A percentile compares a stretch with the other conserved stretches of the same genome.
These are phyloP conservation scores for Ceratobasidium sp. DNA, from an alignment of 1,284 basidiomycete genomes.

Conservation along the genomic window DNA sequence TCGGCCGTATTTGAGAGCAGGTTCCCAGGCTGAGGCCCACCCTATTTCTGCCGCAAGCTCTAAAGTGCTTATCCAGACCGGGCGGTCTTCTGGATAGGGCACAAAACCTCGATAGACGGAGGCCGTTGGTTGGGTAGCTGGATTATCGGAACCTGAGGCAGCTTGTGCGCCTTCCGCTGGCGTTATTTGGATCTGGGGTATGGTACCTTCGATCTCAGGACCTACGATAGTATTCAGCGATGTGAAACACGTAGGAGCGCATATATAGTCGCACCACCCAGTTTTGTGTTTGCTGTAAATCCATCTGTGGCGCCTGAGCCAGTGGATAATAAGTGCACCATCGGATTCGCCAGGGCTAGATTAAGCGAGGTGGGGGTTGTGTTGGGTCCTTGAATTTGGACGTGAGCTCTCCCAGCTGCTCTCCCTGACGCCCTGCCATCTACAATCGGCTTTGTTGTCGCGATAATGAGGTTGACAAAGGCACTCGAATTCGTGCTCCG, in stretches of 20 bases:
- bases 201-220: background rate
- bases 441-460: background rate
- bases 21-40: background rate
- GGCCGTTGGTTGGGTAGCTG: background rate
- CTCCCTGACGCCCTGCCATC: conserved; percentile 7
- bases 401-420: conserved; percentile 12
- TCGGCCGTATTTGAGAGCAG: background rate
- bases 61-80: background rate
- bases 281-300: background rate
- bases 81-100: background rate
- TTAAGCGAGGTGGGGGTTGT: background rate
- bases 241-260: background rate
- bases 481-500: no score
- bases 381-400: background rate
- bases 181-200: no score
- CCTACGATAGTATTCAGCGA: background rate
- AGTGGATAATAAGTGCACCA: background rate
- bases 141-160: background rate
- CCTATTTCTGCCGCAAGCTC: background rate
- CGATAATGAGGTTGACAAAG: background rate
- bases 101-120: background rate
- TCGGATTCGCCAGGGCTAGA: background rate
- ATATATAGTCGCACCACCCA: background rate
- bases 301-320: no score
- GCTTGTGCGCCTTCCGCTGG: background rate